Base-by-base conservation (phyloP, 1,284 basidiomycete genomes). In the Cryptococcus hybrid region DNA sequence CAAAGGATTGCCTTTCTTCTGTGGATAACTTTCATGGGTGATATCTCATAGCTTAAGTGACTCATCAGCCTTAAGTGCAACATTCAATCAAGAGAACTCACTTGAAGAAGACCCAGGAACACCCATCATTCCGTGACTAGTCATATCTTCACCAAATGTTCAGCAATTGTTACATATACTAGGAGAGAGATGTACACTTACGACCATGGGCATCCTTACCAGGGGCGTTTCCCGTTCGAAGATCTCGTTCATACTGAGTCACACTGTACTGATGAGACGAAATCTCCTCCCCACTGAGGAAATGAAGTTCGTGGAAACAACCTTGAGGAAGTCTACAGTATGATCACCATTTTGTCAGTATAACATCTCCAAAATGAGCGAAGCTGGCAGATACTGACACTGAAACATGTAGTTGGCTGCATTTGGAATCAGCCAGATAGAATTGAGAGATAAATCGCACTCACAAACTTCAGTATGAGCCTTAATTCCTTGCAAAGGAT, bases 241-340 rank as follows among this genome's bases (percentile, higher is more conserved):
- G 81, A 75, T 99, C 92, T 18, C 96, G 88, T 78, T 99, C 95
- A 77, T 97, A 98, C 62, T 90, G 88, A 1, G 96, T 99, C 2
- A 90, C 89, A 63, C 90, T 93, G 79, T 98, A 99, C 78, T 97
- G 93, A 65, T 80, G 71, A 7, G 76, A 72, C 12, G 72, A 65
- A 52, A 77, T 77, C 42, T 82, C 79, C 67, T 87, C 84, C 40
- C 86, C 88, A 61, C 88, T 84, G n/a, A 94, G 80, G 87, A 88
- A 61, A 85, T 83, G 80, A 95, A 96, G 70, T 88, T 87, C 1
- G 92, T 97, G 6, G 90, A 92, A 39, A 97, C 93, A 48, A 96
- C 93, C 77, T 99, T 99, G 73, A 98, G 82, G 85, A 97, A 98
- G 79, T 98, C 82, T 78, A 47, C n/a, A 30, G 4, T 30, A 30